Percentiles rank a stretch among this genome's conserved stretches.
Conservation (phyloP, 1,139 yeast genomes). For the Pichia norvegensis region DNA sequence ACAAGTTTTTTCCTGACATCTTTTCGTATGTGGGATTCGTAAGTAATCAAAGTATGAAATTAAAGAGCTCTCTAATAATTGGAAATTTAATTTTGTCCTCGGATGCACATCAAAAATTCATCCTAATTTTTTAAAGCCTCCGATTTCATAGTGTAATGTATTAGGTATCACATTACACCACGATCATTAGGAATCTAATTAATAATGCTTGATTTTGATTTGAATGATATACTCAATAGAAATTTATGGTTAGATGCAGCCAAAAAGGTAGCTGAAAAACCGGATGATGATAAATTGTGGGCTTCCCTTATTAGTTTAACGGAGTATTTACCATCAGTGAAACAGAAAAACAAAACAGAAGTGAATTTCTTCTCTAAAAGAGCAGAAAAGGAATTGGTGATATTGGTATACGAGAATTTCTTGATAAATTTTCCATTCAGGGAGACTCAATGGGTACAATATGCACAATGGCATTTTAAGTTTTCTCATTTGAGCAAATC, state of each 20-base stretch:
- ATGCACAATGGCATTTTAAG: slow-evolving; percentile 58
- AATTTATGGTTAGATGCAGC: slow-evolving; percentile 22
- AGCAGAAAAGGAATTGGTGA: slow-evolving; percentile 35
- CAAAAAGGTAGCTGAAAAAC: slow-evolving; percentile 14
- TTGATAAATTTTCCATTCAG: slow-evolving; percentile 58
- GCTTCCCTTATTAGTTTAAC: slow-evolving; percentile 22
- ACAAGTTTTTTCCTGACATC: slow-evolving; percentile 22
- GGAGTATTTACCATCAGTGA: slow-evolving; percentile 20
- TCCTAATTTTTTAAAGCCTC: not conserved
- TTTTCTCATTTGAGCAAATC: slow-evolving; percentile 51
- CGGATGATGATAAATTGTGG: slow-evolving; percentile 29
- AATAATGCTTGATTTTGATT: not conserved
- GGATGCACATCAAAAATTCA: not conserved
- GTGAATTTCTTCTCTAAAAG: slow-evolving; percentile 39
- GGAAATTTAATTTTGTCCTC: no score
- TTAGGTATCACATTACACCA: not conserved
- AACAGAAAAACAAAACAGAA: slow-evolving; percentile 7
- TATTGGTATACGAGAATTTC: slow-evolving; percentile 48
- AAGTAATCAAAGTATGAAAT: no score
- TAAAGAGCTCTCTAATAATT: no score
- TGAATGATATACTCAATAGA: slow-evolving; percentile 4
- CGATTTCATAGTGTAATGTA: no score
- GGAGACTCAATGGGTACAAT: slow-evolving; percentile 75
- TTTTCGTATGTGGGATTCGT: not conserved
- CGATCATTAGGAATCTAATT: not conserved